Percentiles rank a stretch among this genome's conserved stretches.
Evolutionary conservation across 345 rosid species (phyloP).

Genomic region (Eucalyptus camaldulensis): DNA sequence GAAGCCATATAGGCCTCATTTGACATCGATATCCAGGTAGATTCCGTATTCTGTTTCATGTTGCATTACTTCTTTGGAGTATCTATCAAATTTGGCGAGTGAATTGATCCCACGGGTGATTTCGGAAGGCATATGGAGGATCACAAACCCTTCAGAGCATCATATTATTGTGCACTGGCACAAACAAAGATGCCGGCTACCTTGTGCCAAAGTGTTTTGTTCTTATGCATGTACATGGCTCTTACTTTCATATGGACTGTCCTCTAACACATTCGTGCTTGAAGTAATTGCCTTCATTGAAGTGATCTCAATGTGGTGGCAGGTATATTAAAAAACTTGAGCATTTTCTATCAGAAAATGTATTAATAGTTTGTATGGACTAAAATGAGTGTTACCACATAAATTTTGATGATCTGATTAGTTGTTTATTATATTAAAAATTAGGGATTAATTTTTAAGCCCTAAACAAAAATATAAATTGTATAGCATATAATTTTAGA

Average conservation of each 20-base stretch:
- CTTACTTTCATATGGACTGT: conserved; percentile 48
- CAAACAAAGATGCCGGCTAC: conserved; percentile 46
- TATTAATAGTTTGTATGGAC: background rate
- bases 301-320: conserved; percentile 57
- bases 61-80: background rate
- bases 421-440: too few species aligned
- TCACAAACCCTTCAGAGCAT: conserved; percentile 55
- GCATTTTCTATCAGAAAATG: too few species aligned
- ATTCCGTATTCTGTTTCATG: background rate
- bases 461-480: too few species aligned
- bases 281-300: conserved; percentile 51
- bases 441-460: too few species aligned
- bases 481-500: too few species aligned
- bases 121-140: conserved; percentile 42
- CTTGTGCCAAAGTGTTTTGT: conserved; percentile 36
- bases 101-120: background rate
- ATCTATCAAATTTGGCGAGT: background rate
- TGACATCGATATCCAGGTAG: conserved; percentile 48
- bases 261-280: conserved; percentile 41
- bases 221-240: conserved; percentile 44
- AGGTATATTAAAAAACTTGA: conserved; percentile 7
- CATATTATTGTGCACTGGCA: conserved; percentile 38
- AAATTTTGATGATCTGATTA: too few species aligned
- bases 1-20: conserved; percentile 38
- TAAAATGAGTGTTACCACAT: background rate